Percentiles rank a stretch among this genome's conserved stretches.
Evolutionary conservation across 2,329 filamentous ascomycete species (phyloP).

Genomic region (Pochonia chlamydosporia): DNA sequence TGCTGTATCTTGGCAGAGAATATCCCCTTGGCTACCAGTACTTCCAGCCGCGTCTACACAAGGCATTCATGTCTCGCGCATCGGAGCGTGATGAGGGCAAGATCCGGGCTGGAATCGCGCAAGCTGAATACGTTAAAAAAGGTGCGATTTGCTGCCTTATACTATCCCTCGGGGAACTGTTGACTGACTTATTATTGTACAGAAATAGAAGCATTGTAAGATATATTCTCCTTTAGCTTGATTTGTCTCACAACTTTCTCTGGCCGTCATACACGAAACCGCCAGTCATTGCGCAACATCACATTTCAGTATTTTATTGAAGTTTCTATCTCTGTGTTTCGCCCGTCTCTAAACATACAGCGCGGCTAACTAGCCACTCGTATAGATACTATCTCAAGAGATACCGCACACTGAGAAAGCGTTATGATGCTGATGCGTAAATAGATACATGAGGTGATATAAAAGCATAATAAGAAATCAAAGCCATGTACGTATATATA

Average conservation of each 20-base stretch:
- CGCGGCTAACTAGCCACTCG: constrained; percentile 1
- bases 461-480: not conserved
- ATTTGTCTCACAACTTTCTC: too few species aligned
- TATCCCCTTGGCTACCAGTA: constrained; percentile 81
- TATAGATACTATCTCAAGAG: constrained; percentile 83
- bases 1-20: constrained; percentile 76
- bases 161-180: not conserved
- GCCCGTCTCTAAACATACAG: too few species aligned
- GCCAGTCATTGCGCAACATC: too few species aligned
- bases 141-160: constrained; percentile 39
- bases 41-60: constrained; percentile 75
- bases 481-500: not conserved
- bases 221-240: constrained; percentile 14
- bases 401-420: constrained; percentile 77
- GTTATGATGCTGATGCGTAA: constrained; percentile 53
- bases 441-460: not conserved
- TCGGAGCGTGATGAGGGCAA: constrained; percentile 63
- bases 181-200: constrained; percentile 1
- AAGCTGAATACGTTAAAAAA: constrained; percentile 87
- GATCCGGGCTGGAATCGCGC: constrained; percentile 68
- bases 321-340: too few species aligned
- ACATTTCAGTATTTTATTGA: not conserved
- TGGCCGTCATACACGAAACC: not conserved
- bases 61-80: constrained; percentile 75
- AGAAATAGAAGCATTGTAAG: constrained; percentile 93